Base-by-base conservation (phyloP, 2,329 filamentous ascomycete species). In the Shiraia sp. region DNA sequence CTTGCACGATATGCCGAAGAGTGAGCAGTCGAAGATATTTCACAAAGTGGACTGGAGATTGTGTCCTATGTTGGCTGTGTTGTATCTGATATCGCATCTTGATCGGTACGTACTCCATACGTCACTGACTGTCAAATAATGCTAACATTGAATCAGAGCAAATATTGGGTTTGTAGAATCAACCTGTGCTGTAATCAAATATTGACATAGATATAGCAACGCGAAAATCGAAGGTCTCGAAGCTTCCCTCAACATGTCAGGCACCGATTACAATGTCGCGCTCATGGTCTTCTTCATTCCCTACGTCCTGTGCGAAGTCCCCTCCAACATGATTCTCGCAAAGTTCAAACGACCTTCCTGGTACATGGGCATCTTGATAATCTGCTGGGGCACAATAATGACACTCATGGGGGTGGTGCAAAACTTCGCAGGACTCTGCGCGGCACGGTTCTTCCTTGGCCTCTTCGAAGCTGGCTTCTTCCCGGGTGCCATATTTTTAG, bases 191-290 rank as follows among this genome's bases (percentile, higher is more conserved):
- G 15, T 31, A 17, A 24, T 14, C 22, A 22, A 10, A 26, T 12
- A 32, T 22, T 36, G 10, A 36, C 25, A 6, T n/a, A 16, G 8
- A 17, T 19, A 7, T 22, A 47, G 48, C 16, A 83, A 80, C 74
- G 72, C 57, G 36, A 63, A 61, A 13, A 62, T 72, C 24, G 60
- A 67, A 36, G 57, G 60, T 13, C 42, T 66, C 10, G 51, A 49
- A 12, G 48, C 45, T 10, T 49, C 56, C 3, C 41, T 60, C 6
- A 24, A 47, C 3, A 50, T 68, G 39, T 32, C 41, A 12, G 81
- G 79, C 1, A 80, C 83, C 32, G 72, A 85, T 48, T 86, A 86
- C 49, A 72, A 86, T 1, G 80, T 78, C 0, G 81, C 79, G 30
- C 68, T 83, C 24, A 79, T 77, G 9, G 83, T 86, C 37, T 70